phyloP scores from a whole-genome alignment of 176 grass and related monocot species.

The Echinochloa phyllopogon region DNA sequence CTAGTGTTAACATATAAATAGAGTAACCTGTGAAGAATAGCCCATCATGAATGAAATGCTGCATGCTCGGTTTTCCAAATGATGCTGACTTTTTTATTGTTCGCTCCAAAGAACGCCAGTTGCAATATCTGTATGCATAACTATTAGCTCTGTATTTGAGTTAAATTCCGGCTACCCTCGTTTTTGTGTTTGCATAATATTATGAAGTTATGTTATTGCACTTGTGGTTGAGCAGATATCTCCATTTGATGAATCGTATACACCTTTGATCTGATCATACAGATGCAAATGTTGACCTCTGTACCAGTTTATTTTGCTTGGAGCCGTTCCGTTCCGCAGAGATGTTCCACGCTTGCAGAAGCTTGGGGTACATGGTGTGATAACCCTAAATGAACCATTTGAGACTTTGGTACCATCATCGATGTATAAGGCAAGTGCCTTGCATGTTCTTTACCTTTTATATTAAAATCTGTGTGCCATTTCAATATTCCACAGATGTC shows the following conservation, averaged over 20 bases:
- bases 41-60: neutral
- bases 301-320: constrained; percentile 79
- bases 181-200: neutral
- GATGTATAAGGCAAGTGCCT: constrained; percentile 67
- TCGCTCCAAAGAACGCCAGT: neutral
- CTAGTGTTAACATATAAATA: neutral
- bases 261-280: constrained; percentile 8
- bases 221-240: neutral
- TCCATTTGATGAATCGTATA: neutral
- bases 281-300: constrained; percentile 28
- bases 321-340: constrained; percentile 84
- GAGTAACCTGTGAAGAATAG: neutral
- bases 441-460: neutral
- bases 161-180: neutral
- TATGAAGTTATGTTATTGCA: neutral
- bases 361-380: constrained; percentile 72
- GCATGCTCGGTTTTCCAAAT: neutral
- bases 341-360: constrained; percentile 74
- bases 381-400: constrained; percentile 90
- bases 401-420: constrained; percentile 85
- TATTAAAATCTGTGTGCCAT: neutral
- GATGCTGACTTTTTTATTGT: neutral
- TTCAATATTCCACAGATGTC: neutral
- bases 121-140: neutral
- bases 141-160: neutral